A percentile compares a stretch with the other conserved stretches of the same genome.
These are phyloP conservation scores for Mortierella hygrophila DNA, from an alignment of 192 early-diverging fungal genomes.

Conservation along the genomic window DNA sequence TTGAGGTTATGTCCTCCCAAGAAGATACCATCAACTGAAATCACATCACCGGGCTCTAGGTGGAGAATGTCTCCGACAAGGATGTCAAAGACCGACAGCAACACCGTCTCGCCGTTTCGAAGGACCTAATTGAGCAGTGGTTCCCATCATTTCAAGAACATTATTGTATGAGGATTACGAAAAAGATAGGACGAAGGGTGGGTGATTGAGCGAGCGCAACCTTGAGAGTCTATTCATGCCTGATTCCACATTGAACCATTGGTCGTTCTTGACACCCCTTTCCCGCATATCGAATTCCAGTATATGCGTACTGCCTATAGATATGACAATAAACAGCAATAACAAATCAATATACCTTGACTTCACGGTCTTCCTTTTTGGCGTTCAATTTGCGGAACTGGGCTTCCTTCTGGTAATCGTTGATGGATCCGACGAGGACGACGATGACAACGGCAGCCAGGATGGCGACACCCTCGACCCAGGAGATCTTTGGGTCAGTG, in stretches of 20 bases:
- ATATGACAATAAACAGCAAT: not conserved
- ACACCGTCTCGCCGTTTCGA: slow-evolving; percentile 74
- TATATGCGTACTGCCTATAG: not conserved
- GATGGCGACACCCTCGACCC: slow-evolving; percentile 91
- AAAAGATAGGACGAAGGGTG: not conserved
- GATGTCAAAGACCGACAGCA: slow-evolving; percentile 84
- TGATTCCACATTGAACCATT: slow-evolving; percentile 8
- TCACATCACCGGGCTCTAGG: slow-evolving; percentile 93
- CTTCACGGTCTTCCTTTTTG: slow-evolving; percentile 86
- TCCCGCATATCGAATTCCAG: not conserved
- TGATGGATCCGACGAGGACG: slow-evolving; percentile 80
- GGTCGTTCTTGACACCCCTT: not conserved
- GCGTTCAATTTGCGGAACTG: slow-evolving; percentile 89
- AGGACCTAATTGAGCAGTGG: slow-evolving; percentile 61
- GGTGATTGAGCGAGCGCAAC: not conserved
- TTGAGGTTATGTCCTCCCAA: slow-evolving; percentile 84
- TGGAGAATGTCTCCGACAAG: slow-evolving; percentile 92
- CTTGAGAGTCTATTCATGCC: not conserved
- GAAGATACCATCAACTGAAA: slow-evolving; percentile 92
- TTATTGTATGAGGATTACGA: not conserved
- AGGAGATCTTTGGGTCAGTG: slow-evolving; percentile 71
- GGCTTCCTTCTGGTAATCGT: slow-evolving; percentile 89
- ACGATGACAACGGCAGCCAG: slow-evolving; percentile 86
- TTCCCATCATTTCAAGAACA: not conserved
- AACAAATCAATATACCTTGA: slow-evolving; percentile 61